Base-by-base conservation (phyloP, 345 rosid species). In the Nephelium lappaceum region DNA sequence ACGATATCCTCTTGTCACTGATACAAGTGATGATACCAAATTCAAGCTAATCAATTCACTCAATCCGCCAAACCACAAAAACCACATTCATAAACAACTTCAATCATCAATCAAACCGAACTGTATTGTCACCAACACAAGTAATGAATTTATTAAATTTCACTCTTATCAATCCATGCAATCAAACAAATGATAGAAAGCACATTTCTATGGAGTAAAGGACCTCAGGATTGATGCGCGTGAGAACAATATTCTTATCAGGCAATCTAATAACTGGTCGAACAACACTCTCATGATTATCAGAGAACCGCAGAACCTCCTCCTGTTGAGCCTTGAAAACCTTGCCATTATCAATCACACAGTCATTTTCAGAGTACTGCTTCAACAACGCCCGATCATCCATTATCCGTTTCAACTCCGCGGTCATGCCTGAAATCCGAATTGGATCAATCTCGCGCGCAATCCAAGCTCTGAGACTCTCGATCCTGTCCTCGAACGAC, bases 161-260 rank as follows among this genome's bases (percentile, higher is more conserved):
- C 51, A 45, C 51, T 45, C 2, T n/a, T 45, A 7, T 45, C 51
- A 45, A 45, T 45, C 1, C 51, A 45, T 45, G 12, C 51, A 1
- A 45, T 45, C 51, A 45, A 45, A 45, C 51, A 45, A 45, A 45
- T 5, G 11, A 45, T 11, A 7, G 51, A 45, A 31, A 45, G 51
- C 51, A 45, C 51, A 45, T 45, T 45, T 45, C 8, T 8, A 45
- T 45, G 36, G 3, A 31, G 36, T 31, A 8, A 45, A 45, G 0
- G 8, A 94, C 98, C 97, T 94, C 98, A 1, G 99, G 98, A 86
- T 94, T 93, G 84, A 97, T 97, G 63, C 98, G 92, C 75, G 99
- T 97, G 66, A 97, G 93, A 65, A 97, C 96, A 43, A 86, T 82
- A 72, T 93, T 90, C 81, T 80, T 88, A 12, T 97, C 98, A 18